Evolutionary conservation across 495 filamentous ascomycete genomes (phyloP).

Genomic region (Penicillium ucsense): DNA sequence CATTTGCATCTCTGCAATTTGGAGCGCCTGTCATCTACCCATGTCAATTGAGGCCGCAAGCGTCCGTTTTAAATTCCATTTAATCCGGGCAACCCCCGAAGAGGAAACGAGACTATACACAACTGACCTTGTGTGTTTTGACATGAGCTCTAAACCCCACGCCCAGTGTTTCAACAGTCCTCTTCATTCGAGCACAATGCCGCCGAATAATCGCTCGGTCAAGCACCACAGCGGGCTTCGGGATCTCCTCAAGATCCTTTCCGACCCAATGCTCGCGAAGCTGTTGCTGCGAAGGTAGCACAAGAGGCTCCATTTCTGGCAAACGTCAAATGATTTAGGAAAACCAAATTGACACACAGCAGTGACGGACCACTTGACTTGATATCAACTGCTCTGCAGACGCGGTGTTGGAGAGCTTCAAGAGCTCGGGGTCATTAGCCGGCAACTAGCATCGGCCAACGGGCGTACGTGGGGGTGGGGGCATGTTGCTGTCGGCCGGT

Average conservation of each 20-base stretch:
- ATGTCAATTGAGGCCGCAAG: background rate
- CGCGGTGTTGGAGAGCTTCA: too few relatives aligned
- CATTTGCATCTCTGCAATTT: constrained; percentile 68
- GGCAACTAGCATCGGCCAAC: too few relatives aligned
- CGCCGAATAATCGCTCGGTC: constrained; percentile 55
- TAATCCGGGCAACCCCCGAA: background rate
- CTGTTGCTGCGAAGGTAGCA: constrained; percentile 14
- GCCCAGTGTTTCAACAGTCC: constrained; percentile 45
- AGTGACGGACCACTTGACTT: too few relatives aligned
- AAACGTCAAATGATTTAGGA: background rate
- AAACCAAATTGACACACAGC: too few relatives aligned
- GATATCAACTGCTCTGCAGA: too few relatives aligned
- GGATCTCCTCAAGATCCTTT: constrained; percentile 48
- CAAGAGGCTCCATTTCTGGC: constrained; percentile 2
- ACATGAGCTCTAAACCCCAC: constrained; percentile 73
- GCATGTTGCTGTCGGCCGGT: too few relatives aligned
- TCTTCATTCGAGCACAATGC: constrained; percentile 69
- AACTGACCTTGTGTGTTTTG: constrained; percentile 72
- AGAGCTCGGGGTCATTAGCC: too few relatives aligned
- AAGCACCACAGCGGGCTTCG: constrained; percentile 59
- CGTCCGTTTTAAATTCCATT: too few relatives aligned
- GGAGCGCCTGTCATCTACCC: constrained; percentile 44
- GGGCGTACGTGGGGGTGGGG: too few relatives aligned
- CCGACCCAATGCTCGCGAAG: constrained; percentile 46
- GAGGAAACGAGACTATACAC: background rate